These are phyloP conservation scores for Xylaria sp. DNA, from an alignment of 2,329 filamentous ascomycete genomes.

Conservation along the genomic window DNA sequence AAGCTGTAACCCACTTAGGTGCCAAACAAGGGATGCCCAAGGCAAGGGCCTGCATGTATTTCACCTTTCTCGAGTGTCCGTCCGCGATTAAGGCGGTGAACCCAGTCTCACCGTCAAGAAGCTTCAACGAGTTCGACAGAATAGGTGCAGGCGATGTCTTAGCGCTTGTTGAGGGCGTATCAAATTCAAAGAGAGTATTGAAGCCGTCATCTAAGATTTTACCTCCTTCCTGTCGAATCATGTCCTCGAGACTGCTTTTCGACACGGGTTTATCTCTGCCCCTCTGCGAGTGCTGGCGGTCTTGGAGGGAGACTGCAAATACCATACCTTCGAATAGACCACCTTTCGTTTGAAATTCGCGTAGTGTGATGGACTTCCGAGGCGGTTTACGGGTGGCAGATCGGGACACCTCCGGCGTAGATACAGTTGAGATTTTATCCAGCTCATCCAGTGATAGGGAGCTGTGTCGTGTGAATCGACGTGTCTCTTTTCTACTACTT, in stretches of 20 bases:
- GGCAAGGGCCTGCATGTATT: slow-evolving; percentile 94
- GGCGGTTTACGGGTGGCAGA: slow-evolving; percentile 36
- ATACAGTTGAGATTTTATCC: slow-evolving; percentile 53
- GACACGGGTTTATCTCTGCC: slow-evolving; percentile 61
- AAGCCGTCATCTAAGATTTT: slow-evolving; percentile 79
- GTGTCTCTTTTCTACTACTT: slow-evolving; percentile 44
- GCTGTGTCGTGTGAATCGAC: slow-evolving; percentile 45
- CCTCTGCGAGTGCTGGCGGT: slow-evolving; percentile 60
- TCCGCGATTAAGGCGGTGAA: slow-evolving; percentile 91
- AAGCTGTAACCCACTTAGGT: slow-evolving; percentile 82
- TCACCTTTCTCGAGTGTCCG: slow-evolving; percentile 84
- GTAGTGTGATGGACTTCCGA: slow-evolving; percentile 39
- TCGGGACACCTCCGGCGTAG: slow-evolving; percentile 43
- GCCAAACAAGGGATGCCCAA: slow-evolving; percentile 89
- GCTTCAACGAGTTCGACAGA: slow-evolving; percentile 55
- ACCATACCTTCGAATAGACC: slow-evolving; percentile 81
- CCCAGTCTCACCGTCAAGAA: slow-evolving; percentile 68
- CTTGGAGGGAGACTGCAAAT: slow-evolving; percentile 83
- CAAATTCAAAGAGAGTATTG: slow-evolving; percentile 77
- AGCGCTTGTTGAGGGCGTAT: slow-evolving; percentile 48
- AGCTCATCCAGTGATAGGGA: slow-evolving; percentile 63
- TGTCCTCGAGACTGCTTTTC: slow-evolving; percentile 61
- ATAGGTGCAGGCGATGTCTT: slow-evolving; percentile 40
- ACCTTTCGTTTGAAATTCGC: slow-evolving; percentile 34
- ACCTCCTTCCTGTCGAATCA: slow-evolving; percentile 79